phyloP scores from a whole-genome alignment of 306 rosid species.

The Quercus ilex region DNA sequence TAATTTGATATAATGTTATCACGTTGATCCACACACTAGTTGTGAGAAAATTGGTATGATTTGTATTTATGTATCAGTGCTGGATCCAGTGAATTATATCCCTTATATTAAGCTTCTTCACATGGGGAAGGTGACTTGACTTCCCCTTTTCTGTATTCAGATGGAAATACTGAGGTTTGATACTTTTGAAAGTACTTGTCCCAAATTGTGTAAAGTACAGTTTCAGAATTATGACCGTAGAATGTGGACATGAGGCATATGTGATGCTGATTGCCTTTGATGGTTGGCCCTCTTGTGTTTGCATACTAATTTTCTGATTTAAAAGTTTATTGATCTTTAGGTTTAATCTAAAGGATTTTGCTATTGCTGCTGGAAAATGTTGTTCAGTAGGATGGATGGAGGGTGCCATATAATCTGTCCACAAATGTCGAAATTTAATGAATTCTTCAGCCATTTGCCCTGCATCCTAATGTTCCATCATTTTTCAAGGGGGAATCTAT shows the following conservation, averaged over 20 bases:
- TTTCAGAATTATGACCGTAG: constrained; percentile 14
- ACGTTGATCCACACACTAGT: constrained; percentile 34
- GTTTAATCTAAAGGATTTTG: not conserved
- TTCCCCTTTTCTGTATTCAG: constrained; percentile 37
- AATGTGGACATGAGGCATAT: constrained; percentile 24
- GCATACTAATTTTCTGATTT: not conserved
- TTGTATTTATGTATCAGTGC: constrained; percentile 37
- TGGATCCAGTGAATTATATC: constrained; percentile 45
- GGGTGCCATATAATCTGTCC: not conserved
- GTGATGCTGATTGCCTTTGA: constrained; percentile 15
- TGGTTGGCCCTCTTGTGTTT: not conserved
- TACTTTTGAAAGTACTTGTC: constrained; percentile 32
- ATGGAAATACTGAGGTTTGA: constrained; percentile 28
- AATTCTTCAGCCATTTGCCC: not conserved
- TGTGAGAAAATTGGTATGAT: constrained; percentile 26
- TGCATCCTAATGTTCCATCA: too few species aligned
- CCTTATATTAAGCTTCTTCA: constrained; percentile 23
- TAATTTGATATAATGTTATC: constrained; percentile 32
- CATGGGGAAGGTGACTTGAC: constrained; percentile 40
- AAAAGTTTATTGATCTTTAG: not conserved
- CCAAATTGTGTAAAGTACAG: constrained; percentile 52
- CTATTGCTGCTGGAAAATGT: not conserved
- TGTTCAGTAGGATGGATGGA: not conserved
- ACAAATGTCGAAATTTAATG: not conserved
- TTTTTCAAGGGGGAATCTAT: too few species aligned